These are phyloP conservation scores for Hymenoscyphus albidus DNA, from an alignment of 2,329 filamentous ascomycete genomes.

Conservation along the genomic window DNA sequence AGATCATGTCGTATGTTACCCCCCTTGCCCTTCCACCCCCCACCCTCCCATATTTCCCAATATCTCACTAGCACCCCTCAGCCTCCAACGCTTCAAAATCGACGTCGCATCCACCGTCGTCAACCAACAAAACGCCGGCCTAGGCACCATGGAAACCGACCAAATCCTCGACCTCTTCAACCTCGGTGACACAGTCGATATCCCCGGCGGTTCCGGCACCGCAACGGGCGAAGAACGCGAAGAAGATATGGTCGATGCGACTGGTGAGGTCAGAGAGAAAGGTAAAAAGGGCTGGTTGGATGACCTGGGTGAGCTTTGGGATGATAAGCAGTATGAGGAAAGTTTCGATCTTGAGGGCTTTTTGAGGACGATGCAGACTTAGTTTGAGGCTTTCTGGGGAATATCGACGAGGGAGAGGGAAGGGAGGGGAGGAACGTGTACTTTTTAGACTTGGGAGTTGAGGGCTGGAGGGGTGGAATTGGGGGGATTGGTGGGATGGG, in stretches of 20 bases:
- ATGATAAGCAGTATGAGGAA: constrained; percentile 96
- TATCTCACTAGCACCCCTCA: constrained; percentile 37
- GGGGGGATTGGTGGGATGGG: too few relatives aligned
- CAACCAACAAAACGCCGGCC: constrained; percentile 95
- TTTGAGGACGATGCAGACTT: constrained; percentile 79
- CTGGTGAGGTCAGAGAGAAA: constrained; percentile 86
- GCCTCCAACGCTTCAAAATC: constrained; percentile 98
- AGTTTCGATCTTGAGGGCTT: constrained; percentile 96
- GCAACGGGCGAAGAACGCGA: constrained; percentile 59
- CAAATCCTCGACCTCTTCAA: constrained; percentile 97
- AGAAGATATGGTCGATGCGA: constrained; percentile 90
- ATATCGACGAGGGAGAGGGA: too few relatives aligned
- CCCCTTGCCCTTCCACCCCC: constrained; percentile 14
- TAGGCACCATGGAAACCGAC: constrained; percentile 93
- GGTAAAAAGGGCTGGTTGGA: constrained; percentile 97
- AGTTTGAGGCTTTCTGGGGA: not conserved
- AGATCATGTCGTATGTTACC: constrained; percentile 73
- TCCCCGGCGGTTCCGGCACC: constrained; percentile 44
- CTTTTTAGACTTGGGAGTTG: too few relatives aligned
- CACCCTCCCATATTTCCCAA: not conserved
- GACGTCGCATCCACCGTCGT: constrained; percentile 97
- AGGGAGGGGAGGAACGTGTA: too few relatives aligned
- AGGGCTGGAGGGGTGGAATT: too few relatives aligned
- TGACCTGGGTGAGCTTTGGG: constrained; percentile 93
- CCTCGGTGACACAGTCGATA: constrained; percentile 72